A percentile compares a stretch with the other conserved stretches of the same genome.
Evolutionary conservation across 2,329 filamentous ascomycete genomes (phyloP).

Genomic region (Mariannaea sp.): DNA sequence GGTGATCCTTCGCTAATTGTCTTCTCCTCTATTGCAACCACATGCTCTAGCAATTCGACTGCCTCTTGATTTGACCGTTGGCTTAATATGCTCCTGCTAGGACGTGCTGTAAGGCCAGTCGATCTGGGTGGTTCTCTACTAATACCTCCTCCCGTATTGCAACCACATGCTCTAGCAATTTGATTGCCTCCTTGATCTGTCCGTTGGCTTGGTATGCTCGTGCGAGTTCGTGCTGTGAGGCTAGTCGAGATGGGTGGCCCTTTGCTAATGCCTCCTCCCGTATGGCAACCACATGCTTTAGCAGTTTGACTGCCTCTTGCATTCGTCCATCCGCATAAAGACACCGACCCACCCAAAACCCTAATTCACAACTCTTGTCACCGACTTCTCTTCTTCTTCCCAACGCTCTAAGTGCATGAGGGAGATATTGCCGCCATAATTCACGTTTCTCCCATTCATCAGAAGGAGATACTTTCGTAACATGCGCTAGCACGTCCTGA

Average conservation of each 20-base stretch:
- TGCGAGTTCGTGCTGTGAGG: neutral
- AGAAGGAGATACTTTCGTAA: constrained; percentile 11
- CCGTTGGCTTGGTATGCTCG: neutral
- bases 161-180: neutral
- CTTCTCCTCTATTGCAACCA: neutral
- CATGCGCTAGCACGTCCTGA: neutral
- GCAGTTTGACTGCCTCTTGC: no score
- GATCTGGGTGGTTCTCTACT: no score
- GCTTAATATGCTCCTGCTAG: neutral
- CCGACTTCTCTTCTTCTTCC: neutral
- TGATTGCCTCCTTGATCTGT: neutral
- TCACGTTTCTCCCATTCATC: constrained; percentile 6
- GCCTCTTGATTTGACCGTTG: neutral
- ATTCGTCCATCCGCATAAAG: neutral
- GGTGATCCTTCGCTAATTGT: neutral
- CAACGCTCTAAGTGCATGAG: neutral
- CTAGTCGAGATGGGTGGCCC: neutral
- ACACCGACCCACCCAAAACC: neutral
- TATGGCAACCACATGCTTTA: no score
- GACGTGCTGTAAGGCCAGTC: neutral
- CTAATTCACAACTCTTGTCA: neutral
- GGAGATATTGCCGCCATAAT: constrained; percentile 2
- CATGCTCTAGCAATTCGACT: neutral
- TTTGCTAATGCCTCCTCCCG: no score
- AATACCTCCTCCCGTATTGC: neutral